Evolutionary conservation across 2,329 filamentous ascomycete genomes (phyloP).

Genomic region (Colletotrichum orchidophilum): DNA sequence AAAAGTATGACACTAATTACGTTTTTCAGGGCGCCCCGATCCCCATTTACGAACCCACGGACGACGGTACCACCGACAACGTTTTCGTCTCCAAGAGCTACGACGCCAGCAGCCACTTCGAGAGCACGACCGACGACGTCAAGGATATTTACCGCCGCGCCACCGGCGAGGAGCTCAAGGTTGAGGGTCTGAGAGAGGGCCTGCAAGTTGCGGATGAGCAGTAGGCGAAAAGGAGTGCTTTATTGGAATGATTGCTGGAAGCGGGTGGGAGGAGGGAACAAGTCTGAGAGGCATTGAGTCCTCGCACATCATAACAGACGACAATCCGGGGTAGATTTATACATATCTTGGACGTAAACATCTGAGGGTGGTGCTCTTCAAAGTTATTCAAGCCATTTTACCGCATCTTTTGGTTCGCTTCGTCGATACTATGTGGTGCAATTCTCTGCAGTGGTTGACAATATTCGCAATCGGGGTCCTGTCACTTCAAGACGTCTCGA

Average conservation of each 20-base stretch:
- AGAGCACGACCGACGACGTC: slow-evolving; percentile 91
- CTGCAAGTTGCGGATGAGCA: slow-evolving; percentile 78
- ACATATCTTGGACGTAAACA: slow-evolving; percentile 26
- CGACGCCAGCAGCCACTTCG: slow-evolving; percentile 97
- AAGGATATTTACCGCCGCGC: slow-evolving; percentile 90
- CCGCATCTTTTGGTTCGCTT: not conserved
- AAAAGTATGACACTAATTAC: not conserved
- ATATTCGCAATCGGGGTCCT: not conserved
- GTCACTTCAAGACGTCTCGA: not conserved
- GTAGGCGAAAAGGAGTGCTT: slow-evolving; percentile 36
- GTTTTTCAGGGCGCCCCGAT: slow-evolving; percentile 75
- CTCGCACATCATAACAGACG: slow-evolving; percentile 24
- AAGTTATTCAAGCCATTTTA: slow-evolving; percentile 22
- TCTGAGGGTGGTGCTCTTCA: slow-evolving; percentile 24
- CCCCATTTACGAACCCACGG: slow-evolving; percentile 90
- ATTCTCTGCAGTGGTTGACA: not conserved
- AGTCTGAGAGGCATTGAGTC: slow-evolving; percentile 27
- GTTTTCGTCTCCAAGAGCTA: slow-evolving; percentile 99
- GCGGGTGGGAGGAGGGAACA: not conserved
- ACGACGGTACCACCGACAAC: slow-evolving; percentile 84
- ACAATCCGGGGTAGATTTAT: slow-evolving; percentile 27
- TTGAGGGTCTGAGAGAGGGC: slow-evolving; percentile 86
- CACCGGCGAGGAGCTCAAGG: slow-evolving; percentile 84
- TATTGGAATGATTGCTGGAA: not conserved
- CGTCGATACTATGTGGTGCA: not conserved